A percentile compares a stretch with the other conserved stretches of the same genome.
Evolutionary conservation across 768 basidiomycete species (phyloP).

Genomic region (Hericium rajendrae): DNA sequence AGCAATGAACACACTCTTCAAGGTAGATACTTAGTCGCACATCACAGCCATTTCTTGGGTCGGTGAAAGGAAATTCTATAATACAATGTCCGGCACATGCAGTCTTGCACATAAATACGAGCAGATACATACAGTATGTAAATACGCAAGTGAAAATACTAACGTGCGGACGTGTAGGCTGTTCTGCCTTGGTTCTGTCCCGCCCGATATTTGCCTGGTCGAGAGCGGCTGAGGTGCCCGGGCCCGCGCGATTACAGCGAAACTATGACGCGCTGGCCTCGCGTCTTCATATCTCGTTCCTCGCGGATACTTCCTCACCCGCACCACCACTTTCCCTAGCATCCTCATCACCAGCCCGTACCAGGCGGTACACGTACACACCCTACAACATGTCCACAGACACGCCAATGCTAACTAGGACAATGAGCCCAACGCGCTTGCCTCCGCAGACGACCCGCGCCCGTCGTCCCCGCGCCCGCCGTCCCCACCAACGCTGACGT

Average conservation of each 20-base stretch:
- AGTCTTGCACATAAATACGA: neutral
- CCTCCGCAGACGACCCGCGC: neutral
- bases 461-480: slow-evolving; percentile 1
- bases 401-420: neutral
- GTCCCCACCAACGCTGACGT: slow-evolving; percentile 32
- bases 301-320: neutral
- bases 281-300: no score
- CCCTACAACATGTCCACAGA: no score
- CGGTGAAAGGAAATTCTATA: neutral
- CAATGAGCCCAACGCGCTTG: neutral
- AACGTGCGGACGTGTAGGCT: no score
- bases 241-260: no score
- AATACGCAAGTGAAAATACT: no score
- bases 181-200: no score
- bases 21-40: neutral
- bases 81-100: neutral
- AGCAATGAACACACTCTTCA: neutral
- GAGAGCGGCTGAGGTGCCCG: no score
- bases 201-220: no score
- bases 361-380: no score
- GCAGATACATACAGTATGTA: neutral
- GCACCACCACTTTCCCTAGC: slow-evolving; percentile 10
- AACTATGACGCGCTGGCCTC: no score
- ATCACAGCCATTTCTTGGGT: neutral
- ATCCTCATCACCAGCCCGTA: neutral